Percentiles rank a stretch among this genome's conserved stretches.
Evolutionary conservation across 176 grass and related monocot genomes (phyloP).

Genomic region (Zoysia pacifica): DNA sequence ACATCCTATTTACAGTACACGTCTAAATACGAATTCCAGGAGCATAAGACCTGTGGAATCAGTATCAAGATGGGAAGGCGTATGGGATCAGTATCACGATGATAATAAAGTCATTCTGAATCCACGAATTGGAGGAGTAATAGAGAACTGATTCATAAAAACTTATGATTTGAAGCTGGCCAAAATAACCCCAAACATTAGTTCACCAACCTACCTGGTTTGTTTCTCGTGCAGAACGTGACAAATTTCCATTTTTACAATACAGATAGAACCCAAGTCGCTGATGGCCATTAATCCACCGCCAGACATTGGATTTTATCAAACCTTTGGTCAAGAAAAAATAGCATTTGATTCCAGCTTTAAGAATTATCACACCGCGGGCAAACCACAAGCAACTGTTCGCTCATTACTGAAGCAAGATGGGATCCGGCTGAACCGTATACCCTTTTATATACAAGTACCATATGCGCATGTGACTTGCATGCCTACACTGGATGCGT

Average conservation of each 20-base stretch:
- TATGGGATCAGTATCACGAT: neutral
- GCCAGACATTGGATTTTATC: neutral
- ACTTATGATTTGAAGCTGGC: too few species aligned
- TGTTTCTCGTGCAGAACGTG: neutral
- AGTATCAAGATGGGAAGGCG: too few species aligned
- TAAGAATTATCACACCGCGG: neutral
- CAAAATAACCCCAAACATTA: too few species aligned
- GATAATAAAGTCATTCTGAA: neutral
- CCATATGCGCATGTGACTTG: constrained; percentile 24
- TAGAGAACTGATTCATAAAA: too few species aligned
- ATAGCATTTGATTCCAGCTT: constrained; percentile 17
- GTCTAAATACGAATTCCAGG: too few species aligned
- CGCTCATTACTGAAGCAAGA: neutral
- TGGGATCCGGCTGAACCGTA: constrained; percentile 9
- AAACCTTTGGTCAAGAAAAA: neutral
- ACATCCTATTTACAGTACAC: too few species aligned
- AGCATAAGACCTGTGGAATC: too few species aligned
- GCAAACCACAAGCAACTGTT: neutral
- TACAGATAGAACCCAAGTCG: neutral
- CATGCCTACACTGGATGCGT: constrained; percentile 30
- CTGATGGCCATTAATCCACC: neutral
- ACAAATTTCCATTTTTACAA: neutral
- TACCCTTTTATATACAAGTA: constrained; percentile 34
- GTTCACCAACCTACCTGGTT: neutral
- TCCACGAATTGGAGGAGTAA: neutral